phyloP scores from a whole-genome alignment of 345 rosid genomes.

The Corchorus capsularis region DNA sequence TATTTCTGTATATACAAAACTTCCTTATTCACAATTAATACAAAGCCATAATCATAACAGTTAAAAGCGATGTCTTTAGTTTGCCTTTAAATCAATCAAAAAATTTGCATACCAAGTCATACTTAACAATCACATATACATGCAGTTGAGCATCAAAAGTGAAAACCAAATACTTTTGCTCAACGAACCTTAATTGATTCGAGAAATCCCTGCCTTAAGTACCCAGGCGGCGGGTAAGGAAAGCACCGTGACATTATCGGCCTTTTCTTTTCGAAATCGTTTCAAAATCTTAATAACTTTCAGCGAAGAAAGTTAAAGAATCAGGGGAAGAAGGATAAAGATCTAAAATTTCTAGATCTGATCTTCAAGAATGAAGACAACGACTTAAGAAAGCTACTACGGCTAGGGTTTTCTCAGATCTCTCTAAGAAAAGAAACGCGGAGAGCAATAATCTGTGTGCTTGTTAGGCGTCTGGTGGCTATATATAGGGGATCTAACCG shows the following conservation, averaged over 20 bases:
- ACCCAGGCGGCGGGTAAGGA: conserved; percentile 56
- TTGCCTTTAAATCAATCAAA: neutral
- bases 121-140: neutral
- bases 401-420: neutral
- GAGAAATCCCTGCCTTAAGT: conserved; percentile 34
- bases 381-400: neutral
- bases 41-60: neutral
- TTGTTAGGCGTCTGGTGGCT: neutral
- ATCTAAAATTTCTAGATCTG: neutral
- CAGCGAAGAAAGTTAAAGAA: too few relatives aligned
- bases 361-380: neutral
- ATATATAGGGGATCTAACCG: neutral
- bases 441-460: too few relatives aligned
- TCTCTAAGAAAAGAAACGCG: neutral
- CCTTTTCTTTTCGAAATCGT: neutral
- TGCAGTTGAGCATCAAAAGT: conserved; percentile 47
- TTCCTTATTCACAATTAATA: neutral
- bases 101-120: neutral
- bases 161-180: conserved; percentile 33
- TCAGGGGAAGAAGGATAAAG: neutral
- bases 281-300: too few relatives aligned
- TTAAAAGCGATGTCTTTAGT: too few relatives aligned
- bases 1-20: neutral
- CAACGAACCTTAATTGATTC: conserved; percentile 72
- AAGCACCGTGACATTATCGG: conserved; percentile 62